Percentiles rank a stretch among this genome's conserved stretches.
Evolutionary conservation across 2,329 filamentous ascomycete genomes (phyloP).

Genomic region (Aspergillus felis): DNA sequence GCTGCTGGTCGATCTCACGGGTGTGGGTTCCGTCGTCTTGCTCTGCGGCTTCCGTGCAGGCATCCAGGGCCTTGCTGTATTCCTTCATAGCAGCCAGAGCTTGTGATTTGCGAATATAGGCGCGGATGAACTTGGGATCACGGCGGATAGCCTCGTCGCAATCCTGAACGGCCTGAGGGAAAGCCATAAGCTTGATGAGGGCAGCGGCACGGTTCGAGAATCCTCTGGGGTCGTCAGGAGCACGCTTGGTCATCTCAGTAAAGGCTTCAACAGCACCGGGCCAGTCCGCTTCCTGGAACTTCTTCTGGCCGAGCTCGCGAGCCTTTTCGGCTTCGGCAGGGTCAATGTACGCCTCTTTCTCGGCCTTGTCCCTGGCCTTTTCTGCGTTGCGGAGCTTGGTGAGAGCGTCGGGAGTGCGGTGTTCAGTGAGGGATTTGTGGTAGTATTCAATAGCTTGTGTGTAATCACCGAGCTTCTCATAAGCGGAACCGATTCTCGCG

Average conservation of each 20-base stretch:
- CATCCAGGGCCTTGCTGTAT: conserved; percentile 91
- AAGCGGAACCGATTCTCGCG: conserved; percentile 86
- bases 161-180: conserved; percentile 89
- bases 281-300: conserved; percentile 97
- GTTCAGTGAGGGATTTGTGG: conserved; percentile 90
- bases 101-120: conserved; percentile 94
- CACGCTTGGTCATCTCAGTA: conserved; percentile 93
- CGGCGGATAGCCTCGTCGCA: conserved; percentile 88
- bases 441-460: conserved; percentile 80
- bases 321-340: conserved; percentile 92
- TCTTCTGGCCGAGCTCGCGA: conserved; percentile 88
- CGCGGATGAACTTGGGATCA: conserved; percentile 88
- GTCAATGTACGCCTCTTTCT: conserved; percentile 78
- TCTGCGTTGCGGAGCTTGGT: conserved; percentile 88
- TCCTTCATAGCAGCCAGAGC: conserved; percentile 97
- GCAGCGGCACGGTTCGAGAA: conserved; percentile 97
- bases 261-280: conserved; percentile 92
- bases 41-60: conserved; percentile 73
- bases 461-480: conserved; percentile 84
- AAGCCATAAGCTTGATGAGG: conserved; percentile 93
- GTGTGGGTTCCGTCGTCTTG: conserved; percentile 80
- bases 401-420: conserved; percentile 90
- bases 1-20: conserved; percentile 88
- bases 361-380: conserved; percentile 74
- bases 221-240: conserved; percentile 85